Evolutionary conservation across 179 eudicot genomes (phyloP), one percentile per base, ranked within the genome.

Genomic region (Heliamphora ciliata): DNA sequence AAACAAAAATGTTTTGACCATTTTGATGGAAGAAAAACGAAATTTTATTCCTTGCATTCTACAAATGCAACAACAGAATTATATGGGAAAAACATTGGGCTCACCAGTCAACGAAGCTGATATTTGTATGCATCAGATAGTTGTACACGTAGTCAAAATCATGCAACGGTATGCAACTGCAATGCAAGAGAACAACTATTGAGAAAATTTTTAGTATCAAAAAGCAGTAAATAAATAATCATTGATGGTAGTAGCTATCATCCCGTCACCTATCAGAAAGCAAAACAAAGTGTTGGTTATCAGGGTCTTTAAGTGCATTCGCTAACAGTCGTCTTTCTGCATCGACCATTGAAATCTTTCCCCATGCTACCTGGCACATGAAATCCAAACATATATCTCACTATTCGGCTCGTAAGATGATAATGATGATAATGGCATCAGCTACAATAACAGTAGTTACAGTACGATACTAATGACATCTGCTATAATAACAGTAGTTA

Each of bases 81-180:
- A n/a, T 59, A 7, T 18, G 48, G 61, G 51, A 70, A 69, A 31
- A 65, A 66, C 58, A 68, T 9, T 61, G 79, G 6, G 17, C 93
- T 72, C 73, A 94, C 99, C 97, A 82, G 85, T 96, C 98, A 76
- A 96, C 84, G 84, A 89, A 96, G 89, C 99, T 96, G 86, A 94
- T 73, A 87, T 96, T 96, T 77, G 98, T 87, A 87, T 86, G 81
- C 87, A 96, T 86, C 86, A 96, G 90, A 90, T 92, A 94, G 89
- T 91, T 86, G 93, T 91, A 96, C 63, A 96, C 92, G 46, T 82
- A 96, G 77, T 91, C 91, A 84, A 96, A 94, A 80, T 90, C 87
- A 84, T 87, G 98, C 89, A 96, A 81, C 6, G 99, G 99, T 80
- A 96, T 85, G 87, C 99, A 96, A 84, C 99, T 96, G 95, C 88